Conservation (phyloP, 2,329 filamentous ascomycete species). For the Pseudopithomyces maydicus region DNA sequence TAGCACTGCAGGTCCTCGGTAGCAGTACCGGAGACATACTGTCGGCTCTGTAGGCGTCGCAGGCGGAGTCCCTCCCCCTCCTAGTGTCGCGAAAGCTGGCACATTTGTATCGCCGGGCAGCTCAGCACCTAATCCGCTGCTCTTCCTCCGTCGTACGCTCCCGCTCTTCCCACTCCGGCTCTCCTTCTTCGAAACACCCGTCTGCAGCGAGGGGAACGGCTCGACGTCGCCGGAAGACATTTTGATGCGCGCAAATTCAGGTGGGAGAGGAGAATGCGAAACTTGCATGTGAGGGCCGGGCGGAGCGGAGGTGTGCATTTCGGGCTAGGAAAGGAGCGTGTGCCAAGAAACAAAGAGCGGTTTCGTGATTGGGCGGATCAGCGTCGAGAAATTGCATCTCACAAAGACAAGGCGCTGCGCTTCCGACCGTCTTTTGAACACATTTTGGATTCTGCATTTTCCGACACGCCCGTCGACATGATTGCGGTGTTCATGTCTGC, state of each 20-base stretch:
- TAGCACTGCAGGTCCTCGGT: neutral
- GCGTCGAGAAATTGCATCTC: neutral
- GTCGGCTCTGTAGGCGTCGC: slow-evolving; percentile 17
- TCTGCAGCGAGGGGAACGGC: slow-evolving; percentile 39
- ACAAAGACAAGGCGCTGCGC: neutral
- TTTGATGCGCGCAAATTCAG: slow-evolving; percentile 11
- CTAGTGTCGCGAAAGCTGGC: slow-evolving; percentile 55
- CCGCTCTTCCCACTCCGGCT: slow-evolving; percentile 14
- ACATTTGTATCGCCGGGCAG: slow-evolving; percentile 59
- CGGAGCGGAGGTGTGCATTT: slow-evolving; percentile 13
- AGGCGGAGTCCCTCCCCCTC: slow-evolving; percentile 27
- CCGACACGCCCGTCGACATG: neutral
- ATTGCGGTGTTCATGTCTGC: neutral
- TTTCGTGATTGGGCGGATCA: slow-evolving; percentile 5
- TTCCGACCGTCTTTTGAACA: neutral
- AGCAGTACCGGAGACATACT: slow-evolving; percentile 20
- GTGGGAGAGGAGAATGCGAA: slow-evolving; percentile 13
- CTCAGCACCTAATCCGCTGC: slow-evolving; percentile 57
- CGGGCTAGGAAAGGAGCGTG: slow-evolving; percentile 13
- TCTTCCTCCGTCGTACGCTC: slow-evolving; percentile 47
- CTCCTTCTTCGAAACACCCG: slow-evolving; percentile 15
- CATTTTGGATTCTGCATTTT: neutral
- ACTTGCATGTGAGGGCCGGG: neutral
- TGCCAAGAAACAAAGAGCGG: slow-evolving; percentile 5
- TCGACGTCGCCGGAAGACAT: slow-evolving; percentile 28